Conservation (phyloP, 2,329 filamentous ascomycete species). For the Fusarium humuli region DNA sequence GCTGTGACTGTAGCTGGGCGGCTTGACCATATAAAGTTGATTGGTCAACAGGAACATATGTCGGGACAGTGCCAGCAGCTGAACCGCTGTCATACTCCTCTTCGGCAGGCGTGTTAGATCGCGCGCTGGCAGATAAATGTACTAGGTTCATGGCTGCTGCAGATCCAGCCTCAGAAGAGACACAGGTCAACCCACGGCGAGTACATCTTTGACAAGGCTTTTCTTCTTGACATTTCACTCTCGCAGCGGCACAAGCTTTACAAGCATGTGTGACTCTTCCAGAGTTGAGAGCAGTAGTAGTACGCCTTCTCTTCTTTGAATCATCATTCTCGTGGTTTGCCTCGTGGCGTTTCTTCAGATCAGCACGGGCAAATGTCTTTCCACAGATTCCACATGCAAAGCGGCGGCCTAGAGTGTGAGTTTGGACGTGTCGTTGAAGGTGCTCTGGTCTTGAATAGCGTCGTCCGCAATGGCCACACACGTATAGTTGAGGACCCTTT, state of each 20-base stretch:
- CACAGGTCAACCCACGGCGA: constrained; percentile 60
- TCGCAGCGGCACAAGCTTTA: constrained; percentile 62
- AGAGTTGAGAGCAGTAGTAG: constrained; percentile 57
- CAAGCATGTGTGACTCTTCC: constrained; percentile 66
- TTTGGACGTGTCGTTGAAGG: constrained; percentile 64
- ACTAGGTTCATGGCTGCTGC: constrained; percentile 58
- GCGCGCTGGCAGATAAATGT: constrained; percentile 56
- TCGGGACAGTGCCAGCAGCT: constrained; percentile 8
- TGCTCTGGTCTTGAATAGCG: constrained; percentile 66
- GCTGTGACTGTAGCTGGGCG: constrained; percentile 25
- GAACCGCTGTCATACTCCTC: constrained; percentile 36
- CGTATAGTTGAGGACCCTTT: constrained; percentile 55
- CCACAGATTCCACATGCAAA: constrained; percentile 63
- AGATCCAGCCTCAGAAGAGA: constrained; percentile 52
- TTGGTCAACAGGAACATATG: constrained; percentile 24
- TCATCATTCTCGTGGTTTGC: constrained; percentile 63
- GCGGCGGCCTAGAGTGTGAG: constrained; percentile 62
- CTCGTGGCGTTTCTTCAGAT: constrained; percentile 65
- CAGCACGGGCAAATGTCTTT: constrained; percentile 66
- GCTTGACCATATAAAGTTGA: constrained; percentile 32
- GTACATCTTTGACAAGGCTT: constrained; percentile 66
- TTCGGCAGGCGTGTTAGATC: constrained; percentile 42
- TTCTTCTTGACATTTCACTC: constrained; percentile 66
- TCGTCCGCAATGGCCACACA: constrained; percentile 64
- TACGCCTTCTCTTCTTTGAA: constrained; percentile 60